Evolutionary conservation across 805 yeast genomes (phyloP), one percentile per base, ranked within the genome.

Genomic region (Lipomyces sp.): DNA sequence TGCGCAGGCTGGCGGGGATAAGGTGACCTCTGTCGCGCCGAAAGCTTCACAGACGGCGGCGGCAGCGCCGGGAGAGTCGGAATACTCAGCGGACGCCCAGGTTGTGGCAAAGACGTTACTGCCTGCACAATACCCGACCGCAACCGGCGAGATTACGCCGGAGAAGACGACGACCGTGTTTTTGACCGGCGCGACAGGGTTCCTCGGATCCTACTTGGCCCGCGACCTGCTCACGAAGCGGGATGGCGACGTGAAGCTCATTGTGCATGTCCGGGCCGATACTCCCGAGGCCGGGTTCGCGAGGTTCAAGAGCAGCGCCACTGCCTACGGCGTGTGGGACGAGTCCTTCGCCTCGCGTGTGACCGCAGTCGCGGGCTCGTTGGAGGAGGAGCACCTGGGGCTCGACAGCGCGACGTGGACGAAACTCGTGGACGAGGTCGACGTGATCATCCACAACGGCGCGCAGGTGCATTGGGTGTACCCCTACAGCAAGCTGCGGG

Each of bases 381-480:
- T 93, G 61, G 78, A 91, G 4, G 69, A 76, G 57, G 70, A 76
- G n/a, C 75, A 83, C 39, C 83, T 93, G 65, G 98, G 97, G 0
- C 63, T 87, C 46, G 59, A 70, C 16, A 74, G 75, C 32, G 66
- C 61, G 2, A 70, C 72, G 29, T 93, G 96, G 95, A 39, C 59
- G 1, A 43, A 62, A 6, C 75, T 93, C 52, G 71, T 80, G 8
- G 68, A 77, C 14, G 70, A 73, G 1, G 74, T 91, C 51, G 98
- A 95, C 68, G 83, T 83, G 2, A 82, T 93, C 45, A 79, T 93
- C 55, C 99, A 93, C 69, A 93, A 93, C 62, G 98, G 98, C 73
- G 99, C 99, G 16, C 75, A 90, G 55, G 99, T 93, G 34, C 98
- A 93, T 68, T 93, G 99, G 99, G 96, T 90, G 1, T 93, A 86